phyloP scores from a whole-genome alignment of 371 early-diverging fungal species.

The Mucor saturninus region DNA sequence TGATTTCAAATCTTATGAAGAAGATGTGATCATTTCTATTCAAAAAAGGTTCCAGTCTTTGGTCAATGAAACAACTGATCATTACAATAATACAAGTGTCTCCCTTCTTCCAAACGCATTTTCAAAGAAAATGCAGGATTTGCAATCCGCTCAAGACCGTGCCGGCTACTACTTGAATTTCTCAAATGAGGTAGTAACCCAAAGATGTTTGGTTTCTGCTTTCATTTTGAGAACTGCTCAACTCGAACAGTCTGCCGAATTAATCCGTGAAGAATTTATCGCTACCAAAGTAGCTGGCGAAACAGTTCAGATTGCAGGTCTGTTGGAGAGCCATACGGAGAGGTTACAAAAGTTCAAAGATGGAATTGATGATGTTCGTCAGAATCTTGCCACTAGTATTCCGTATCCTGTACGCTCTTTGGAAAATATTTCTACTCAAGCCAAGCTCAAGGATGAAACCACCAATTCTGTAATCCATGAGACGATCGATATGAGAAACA shows the following conservation, averaged over 20 bases:
- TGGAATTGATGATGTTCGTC: conserved; percentile 39
- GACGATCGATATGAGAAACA: conserved; percentile 33
- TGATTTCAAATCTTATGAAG: conserved; percentile 23
- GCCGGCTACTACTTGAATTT: conserved; percentile 30
- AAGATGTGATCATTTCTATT: conserved; percentile 18
- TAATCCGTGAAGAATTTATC: conserved; percentile 51
- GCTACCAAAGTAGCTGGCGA: conserved; percentile 16
- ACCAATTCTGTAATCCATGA: conserved; percentile 44
- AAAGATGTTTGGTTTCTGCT: conserved; percentile 38
- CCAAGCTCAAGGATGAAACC: conserved; percentile 40
- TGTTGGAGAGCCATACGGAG: conserved; percentile 24
- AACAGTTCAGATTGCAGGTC: conserved; percentile 7
- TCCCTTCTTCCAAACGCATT: conserved; percentile 26
- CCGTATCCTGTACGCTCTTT: conserved; percentile 39
- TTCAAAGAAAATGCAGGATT: conserved; percentile 24
- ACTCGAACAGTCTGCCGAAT: conserved; percentile 48
- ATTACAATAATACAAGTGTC: conserved; percentile 17
- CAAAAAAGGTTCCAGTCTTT: conserved; percentile 25
- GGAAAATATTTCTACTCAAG: conserved; percentile 23
- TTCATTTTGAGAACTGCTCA: conserved; percentile 42
- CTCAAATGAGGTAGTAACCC: conserved; percentile 45
- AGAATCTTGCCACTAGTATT: conserved; percentile 29
- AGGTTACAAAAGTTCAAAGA: conserved; percentile 38
- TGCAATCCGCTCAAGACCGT: conserved; percentile 23
- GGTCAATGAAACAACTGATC: conserved; percentile 9